A percentile compares a stretch with the other conserved stretches of the same genome.
phyloP scores from a whole-genome alignment of 257 asterid genomes.

The Jacaranda mimosifolia region DNA sequence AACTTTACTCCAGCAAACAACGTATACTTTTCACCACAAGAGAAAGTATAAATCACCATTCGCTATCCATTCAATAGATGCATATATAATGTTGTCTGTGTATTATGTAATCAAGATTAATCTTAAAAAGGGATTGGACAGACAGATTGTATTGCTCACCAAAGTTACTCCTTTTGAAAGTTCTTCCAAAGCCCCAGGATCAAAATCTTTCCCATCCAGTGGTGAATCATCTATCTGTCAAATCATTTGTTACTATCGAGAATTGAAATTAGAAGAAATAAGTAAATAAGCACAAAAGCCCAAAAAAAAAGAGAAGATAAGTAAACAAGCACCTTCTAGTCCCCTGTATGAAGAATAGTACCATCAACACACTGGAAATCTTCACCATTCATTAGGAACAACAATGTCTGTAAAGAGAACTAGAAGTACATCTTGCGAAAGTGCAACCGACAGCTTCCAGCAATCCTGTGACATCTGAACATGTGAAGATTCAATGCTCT shows the following conservation, averaged over 20 bases:
- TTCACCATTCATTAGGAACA: conserved; percentile 12
- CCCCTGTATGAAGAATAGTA: conserved; percentile 98
- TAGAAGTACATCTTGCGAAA: background rate
- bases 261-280: conserved; percentile 15
- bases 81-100: conserved; percentile 6
- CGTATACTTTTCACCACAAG: conserved; percentile 3
- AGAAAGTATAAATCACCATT: background rate
- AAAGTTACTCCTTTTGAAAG: conserved; percentile 98
- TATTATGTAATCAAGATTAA: too few relatives aligned
- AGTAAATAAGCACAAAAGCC: conserved; percentile 4
- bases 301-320: conserved; percentile 1
- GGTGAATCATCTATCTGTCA: too few relatives aligned
- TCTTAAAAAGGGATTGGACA: too few relatives aligned
- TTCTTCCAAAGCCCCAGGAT: conserved; percentile 92
- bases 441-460: conserved; percentile 9
- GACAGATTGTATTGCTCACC: too few relatives aligned
- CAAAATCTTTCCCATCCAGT: conserved; percentile 90
- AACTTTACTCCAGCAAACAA: conserved; percentile 7
- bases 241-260: conserved; percentile 33
- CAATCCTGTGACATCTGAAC: conserved; percentile 11
- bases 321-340: conserved; percentile 99
- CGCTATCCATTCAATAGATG: conserved; percentile 13
- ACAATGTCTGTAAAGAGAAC: conserved; percentile 8
- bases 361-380: conserved; percentile 92
- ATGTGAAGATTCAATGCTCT: too few relatives aligned